A percentile compares a stretch with the other conserved stretches of the same genome.
These are phyloP conservation scores for Curvularia spicifera DNA, from an alignment of 2,329 filamentous ascomycete species.

Conservation along the genomic window DNA sequence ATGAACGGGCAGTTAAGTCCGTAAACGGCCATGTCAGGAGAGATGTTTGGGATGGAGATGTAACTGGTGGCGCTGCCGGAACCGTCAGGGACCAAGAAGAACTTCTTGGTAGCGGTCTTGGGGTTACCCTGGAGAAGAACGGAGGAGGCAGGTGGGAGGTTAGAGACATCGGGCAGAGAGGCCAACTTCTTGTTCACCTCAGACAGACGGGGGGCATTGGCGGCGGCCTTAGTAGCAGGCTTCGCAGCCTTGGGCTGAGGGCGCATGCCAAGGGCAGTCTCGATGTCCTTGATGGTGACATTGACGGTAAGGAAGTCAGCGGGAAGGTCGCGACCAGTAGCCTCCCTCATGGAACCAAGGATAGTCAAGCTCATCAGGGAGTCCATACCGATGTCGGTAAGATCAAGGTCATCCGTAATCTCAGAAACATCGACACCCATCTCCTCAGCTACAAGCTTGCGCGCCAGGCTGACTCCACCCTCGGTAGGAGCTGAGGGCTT, in stretches of 20 bases:
- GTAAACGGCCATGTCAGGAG: slow-evolving; percentile 58
- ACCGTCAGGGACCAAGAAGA: slow-evolving; percentile 60
- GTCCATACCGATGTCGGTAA: slow-evolving; percentile 64
- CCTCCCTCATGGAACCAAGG: slow-evolving; percentile 58
- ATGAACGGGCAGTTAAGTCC: slow-evolving; percentile 74
- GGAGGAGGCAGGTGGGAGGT: slow-evolving; percentile 59
- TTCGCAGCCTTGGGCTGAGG: slow-evolving; percentile 47
- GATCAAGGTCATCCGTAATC: slow-evolving; percentile 63
- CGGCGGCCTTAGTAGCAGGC: slow-evolving; percentile 25
- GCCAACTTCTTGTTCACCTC: slow-evolving; percentile 58
- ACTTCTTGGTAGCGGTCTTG: slow-evolving; percentile 62
- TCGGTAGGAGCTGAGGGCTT: slow-evolving; percentile 45
- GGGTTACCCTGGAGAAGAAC: slow-evolving; percentile 64
- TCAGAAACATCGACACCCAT: slow-evolving; percentile 71
- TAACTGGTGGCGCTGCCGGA: slow-evolving; percentile 72
- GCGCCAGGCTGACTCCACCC: slow-evolving; percentile 54
- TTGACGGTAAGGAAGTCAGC: slow-evolving; percentile 66
- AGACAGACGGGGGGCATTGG: slow-evolving; percentile 50
- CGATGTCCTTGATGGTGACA: slow-evolving; percentile 68
- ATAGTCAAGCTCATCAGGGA: slow-evolving; percentile 61
- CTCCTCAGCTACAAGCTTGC: slow-evolving; percentile 59
- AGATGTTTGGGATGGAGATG: slow-evolving; percentile 63
- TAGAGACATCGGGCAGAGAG: slow-evolving; percentile 50
- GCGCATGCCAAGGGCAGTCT: slow-evolving; percentile 66
- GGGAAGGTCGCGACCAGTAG: slow-evolving; percentile 58